Evolutionary conservation across 257 asterid species (phyloP).

Genomic region (Parsonsia alboflavescens): DNA sequence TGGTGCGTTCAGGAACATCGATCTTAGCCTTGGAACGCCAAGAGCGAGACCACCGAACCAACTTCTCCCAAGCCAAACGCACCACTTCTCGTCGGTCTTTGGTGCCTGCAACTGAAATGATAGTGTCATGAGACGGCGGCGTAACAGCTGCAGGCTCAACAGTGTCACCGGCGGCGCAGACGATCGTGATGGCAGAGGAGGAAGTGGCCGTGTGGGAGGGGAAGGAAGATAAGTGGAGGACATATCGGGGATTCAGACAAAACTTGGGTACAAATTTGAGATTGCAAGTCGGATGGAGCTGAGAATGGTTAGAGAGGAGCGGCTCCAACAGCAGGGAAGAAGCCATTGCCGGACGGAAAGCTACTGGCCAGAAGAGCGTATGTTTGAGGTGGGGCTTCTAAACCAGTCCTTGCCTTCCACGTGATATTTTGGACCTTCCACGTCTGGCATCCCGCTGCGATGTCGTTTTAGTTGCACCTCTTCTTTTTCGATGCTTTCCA

Average conservation of each 20-base stretch:
- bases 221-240: slow-evolving; percentile 10
- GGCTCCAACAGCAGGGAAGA: slow-evolving; percentile 35
- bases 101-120: slow-evolving; percentile 30
- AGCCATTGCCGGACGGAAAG: slow-evolving; percentile 35
- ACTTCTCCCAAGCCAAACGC: slow-evolving; percentile 84
- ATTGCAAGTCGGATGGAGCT: neutral
- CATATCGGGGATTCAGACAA: slow-evolving; percentile 6
- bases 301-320: neutral
- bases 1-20: slow-evolving; percentile 82
- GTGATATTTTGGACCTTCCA: slow-evolving; percentile 4
- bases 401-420: slow-evolving; percentile 1
- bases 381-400: neutral
- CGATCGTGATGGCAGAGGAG: slow-evolving; percentile 10
- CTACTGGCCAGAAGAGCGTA: neutral
- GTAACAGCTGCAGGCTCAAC: slow-evolving; percentile 28
- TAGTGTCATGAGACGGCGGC: slow-evolving; percentile 9
- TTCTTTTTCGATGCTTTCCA: too few species aligned
- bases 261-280: slow-evolving; percentile 7
- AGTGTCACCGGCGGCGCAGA: slow-evolving; percentile 15
- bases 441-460: neutral
- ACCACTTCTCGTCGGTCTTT: slow-evolving; percentile 71
- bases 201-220: neutral
- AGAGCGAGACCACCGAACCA: slow-evolving; percentile 94
- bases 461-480: neutral
- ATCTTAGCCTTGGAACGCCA: slow-evolving; percentile 73